Base-by-base conservation (phyloP, 1,284 basidiomycete genomes). In the Erythrobasidium hasegawianum region DNA sequence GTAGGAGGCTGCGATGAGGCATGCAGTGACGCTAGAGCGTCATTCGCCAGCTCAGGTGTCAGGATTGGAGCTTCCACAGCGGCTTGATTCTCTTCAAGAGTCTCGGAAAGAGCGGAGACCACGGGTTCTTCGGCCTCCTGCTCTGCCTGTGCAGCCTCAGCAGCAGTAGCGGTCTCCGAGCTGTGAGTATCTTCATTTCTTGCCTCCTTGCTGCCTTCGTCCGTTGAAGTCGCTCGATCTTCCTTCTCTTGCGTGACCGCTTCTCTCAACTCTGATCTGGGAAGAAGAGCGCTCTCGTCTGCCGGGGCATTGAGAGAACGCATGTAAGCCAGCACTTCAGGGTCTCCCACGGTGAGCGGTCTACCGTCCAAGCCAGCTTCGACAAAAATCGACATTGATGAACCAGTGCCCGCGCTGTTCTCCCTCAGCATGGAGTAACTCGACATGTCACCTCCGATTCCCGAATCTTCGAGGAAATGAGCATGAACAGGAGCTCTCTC, bases 321-420 rank as follows among this genome's bases (percentile, higher is more conserved):
- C 62, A 65, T 65, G 39, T 65, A 65, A 26, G 38, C 62, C 29
- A 65, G 56, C n/a, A 65, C 62, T 26, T 58, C 62, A 2, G 62
- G 43, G 11, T 65, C 62, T 11, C 54, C 62, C 7, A 65, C 62
- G 11, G 20, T 5, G 9, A 29, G 18, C 14, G 27, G 27, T 45
- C 27, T 33, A 50, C 22, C 38, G 2, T 24, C 62, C n/a, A 27
- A 29, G 5, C 50, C 33, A 27, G 57, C 53, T 39, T 65, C 62
- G 29, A 65, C 20, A 29, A 52, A 58, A 39, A 65, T 10, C 20
- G 53, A 57, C 62, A 65, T 65, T 4, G 45, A 38, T 22, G 62
- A 65, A 24, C 29, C 38, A 2, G 62, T 65, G 22, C 11, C 26
- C 7, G 62, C 62, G 24, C 11, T 47, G 13, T 11, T 33, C 16